A percentile compares a stretch with the other conserved stretches of the same genome.
Evolutionary conservation across 352 stramenopile species (phyloP).

Genomic region (Globisporangium lucens): DNA sequence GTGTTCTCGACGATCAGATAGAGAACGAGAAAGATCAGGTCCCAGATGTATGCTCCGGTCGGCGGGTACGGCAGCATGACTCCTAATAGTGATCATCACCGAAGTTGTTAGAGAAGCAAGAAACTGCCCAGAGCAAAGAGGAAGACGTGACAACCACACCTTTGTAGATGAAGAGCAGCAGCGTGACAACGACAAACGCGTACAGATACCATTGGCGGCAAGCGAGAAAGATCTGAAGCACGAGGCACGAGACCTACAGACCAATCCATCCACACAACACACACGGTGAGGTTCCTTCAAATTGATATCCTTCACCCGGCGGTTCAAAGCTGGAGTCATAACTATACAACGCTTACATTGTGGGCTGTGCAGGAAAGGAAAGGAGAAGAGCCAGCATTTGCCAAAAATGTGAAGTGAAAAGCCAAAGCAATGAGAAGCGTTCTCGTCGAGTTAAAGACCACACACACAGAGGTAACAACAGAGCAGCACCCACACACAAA

Average conservation of each 20-base stretch:
- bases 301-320: not conserved
- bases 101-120: constrained; percentile 5
- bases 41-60: constrained; percentile 48
- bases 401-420: not conserved
- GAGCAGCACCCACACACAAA: constrained; percentile 9
- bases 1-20: constrained; percentile 57
- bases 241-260: constrained; percentile 43
- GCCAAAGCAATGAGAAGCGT: not conserved
- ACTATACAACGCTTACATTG: not conserved
- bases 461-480: not conserved
- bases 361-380: not conserved
- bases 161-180: constrained; percentile 77
- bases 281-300: not conserved
- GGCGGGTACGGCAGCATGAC: constrained; percentile 46
- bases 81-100: constrained; percentile 23
- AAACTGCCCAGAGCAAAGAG: not conserved
- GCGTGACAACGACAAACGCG: constrained; percentile 45
- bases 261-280: not conserved
- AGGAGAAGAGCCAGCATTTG: not conserved
- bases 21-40: constrained; percentile 58
- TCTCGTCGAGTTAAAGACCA: not conserved
- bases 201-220: constrained; percentile 68
- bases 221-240: constrained; percentile 69
- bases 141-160: constrained; percentile 16
- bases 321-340: not conserved